These are phyloP conservation scores for Daldinia childiae DNA, from an alignment of 495 filamentous ascomycete genomes.

Conservation along the genomic window DNA sequence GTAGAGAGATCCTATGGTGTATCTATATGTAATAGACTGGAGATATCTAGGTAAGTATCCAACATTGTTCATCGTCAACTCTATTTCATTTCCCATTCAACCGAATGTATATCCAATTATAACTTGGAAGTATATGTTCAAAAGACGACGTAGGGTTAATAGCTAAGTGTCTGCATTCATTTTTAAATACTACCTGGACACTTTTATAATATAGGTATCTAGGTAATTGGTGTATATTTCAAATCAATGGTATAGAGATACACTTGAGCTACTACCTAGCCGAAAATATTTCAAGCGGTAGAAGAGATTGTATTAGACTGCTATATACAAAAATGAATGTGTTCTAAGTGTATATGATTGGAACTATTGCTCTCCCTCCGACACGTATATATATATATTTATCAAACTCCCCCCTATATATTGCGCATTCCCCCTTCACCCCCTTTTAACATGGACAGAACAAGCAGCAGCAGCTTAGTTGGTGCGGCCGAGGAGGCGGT, in stretches of 20 bases:
- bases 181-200: too few species aligned
- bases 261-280: background rate
- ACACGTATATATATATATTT: background rate
- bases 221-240: too few species aligned
- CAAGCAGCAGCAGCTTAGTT: constrained; percentile 29
- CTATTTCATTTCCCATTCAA: too few species aligned
- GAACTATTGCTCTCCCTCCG: background rate
- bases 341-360: background rate
- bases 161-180: too few species aligned
- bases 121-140: too few species aligned
- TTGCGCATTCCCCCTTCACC: background rate
- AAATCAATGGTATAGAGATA: background rate
- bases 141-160: too few species aligned
- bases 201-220: too few species aligned
- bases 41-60: too few species aligned
- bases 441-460: background rate
- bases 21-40: too few species aligned
- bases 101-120: too few species aligned
- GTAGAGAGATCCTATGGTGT: too few species aligned
- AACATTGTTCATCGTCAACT: too few species aligned
- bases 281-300: background rate
- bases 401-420: background rate
- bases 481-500: constrained; percentile 51
- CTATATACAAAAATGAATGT: constrained; percentile 28
- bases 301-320: constrained; percentile 13